These are phyloP conservation scores for Thamnidium elegans DNA, from an alignment of 192 early-diverging fungal genomes.

Conservation along the genomic window DNA sequence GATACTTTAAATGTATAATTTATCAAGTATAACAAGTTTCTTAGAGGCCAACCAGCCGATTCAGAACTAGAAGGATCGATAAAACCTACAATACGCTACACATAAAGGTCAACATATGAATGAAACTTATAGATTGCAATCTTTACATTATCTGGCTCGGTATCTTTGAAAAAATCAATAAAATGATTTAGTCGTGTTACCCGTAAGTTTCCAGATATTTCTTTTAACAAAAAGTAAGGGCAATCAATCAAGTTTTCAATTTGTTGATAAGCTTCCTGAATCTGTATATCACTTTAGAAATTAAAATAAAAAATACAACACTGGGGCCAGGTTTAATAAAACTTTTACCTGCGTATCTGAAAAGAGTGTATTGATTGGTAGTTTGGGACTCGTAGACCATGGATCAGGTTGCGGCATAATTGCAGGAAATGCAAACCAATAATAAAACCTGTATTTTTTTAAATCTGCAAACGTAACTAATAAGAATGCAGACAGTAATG, in stretches of 20 bases:
- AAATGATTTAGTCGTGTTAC: slow-evolving; percentile 8
- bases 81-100: slow-evolving; percentile 68
- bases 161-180: slow-evolving; percentile 20
- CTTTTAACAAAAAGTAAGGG: slow-evolving; percentile 12
- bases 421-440: slow-evolving; percentile 95
- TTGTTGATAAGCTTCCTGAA: slow-evolving; percentile 6
- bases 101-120: too few relatives aligned
- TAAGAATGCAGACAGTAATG: slow-evolving; percentile 68
- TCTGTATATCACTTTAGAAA: neutral
- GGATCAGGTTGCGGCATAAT: slow-evolving; percentile 63
- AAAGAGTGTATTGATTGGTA: slow-evolving; percentile 3
- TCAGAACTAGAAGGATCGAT: slow-evolving; percentile 82
- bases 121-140: neutral
- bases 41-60: slow-evolving; percentile 88
- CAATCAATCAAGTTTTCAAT: slow-evolving; percentile 1
- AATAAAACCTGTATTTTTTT: slow-evolving; percentile 93
- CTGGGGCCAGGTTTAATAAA: neutral
- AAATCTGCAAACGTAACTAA: slow-evolving; percentile 93
- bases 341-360: slow-evolving; percentile 5
- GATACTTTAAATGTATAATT: slow-evolving; percentile 50
- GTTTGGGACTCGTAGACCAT: slow-evolving; percentile 38
- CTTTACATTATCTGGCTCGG: neutral
- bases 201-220: neutral
- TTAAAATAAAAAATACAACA: neutral
- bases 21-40: slow-evolving; percentile 78